Base-by-base conservation (phyloP, 768 basidiomycete species). In the Pholiota molesta region DNA sequence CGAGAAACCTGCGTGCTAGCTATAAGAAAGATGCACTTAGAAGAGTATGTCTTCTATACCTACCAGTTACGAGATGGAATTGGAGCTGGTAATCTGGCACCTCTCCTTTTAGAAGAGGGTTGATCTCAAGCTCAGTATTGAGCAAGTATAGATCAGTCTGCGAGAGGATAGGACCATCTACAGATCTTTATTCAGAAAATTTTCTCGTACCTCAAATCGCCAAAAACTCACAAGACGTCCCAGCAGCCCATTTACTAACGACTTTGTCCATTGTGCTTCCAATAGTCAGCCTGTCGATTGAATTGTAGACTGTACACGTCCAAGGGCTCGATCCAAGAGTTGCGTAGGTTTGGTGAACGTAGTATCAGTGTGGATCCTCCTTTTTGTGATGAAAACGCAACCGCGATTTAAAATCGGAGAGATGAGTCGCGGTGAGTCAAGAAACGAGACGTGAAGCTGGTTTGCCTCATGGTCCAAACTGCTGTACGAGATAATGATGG, bases 131-230 rank as follows among this genome's bases (percentile, higher is more conserved):
- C 16, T 87, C 84, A 5, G 85, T 82, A 47, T 83, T 80, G 59
- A 95, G 83, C 3, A 94, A 83, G 73, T 92, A 95, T 14, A 95
- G 80, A 69, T 94, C 92, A 0, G 91, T 92, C 69, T 90, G 90
- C 2, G 85, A 83, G 14, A 94, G 81, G 6, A 94, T 85, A 5
- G 92, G 92, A 0, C 91, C 92, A 73, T 94, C 91, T 93, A 62
- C 56, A 28, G 28, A 45, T 13, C 23, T 49, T 51, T 26, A 26
- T 19, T 60, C 39, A 60, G 33, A 16, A 31, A 26, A 26, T 2
- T 26, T 31, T 44, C 42, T 6, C 16, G 9, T 39, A 19, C 58
- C 5, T 5, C 21, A 55, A 9, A 21, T 21, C 33, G 47, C 52
- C 17, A 37, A 2, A 29, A 56, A 72, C 80, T 65, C 63, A 83